Conservation (phyloP, 2,329 filamentous ascomycete genomes). For the Curvularia sp. region DNA sequence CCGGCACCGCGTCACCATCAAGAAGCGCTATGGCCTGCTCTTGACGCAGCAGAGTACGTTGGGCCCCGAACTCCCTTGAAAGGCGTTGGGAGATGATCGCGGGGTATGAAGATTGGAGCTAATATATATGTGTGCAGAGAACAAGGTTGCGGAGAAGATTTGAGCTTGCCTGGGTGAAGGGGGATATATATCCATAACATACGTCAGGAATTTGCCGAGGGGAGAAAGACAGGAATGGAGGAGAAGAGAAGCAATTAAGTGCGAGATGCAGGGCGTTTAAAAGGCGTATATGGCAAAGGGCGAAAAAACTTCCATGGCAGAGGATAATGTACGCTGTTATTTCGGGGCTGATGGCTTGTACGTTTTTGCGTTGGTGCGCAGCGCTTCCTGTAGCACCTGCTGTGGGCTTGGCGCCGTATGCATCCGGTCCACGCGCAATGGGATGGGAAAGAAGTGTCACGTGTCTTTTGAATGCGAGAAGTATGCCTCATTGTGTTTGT, state of each 20-base stretch:
- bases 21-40: conserved; percentile 89
- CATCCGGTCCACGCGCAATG: not conserved
- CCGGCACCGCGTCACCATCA: conserved; percentile 88
- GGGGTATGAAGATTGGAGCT: not conserved
- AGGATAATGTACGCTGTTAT: not conserved
- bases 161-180: not conserved
- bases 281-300: not conserved
- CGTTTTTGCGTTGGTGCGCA: not conserved
- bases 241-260: not conserved
- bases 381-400: not conserved
- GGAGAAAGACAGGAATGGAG: not conserved
- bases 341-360: not conserved
- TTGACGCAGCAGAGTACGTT: conserved; percentile 75
- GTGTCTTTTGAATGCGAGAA: not conserved
- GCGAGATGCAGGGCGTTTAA: not conserved
- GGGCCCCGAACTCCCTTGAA: too few relatives aligned
- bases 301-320: not conserved
- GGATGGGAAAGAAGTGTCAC: not conserved
- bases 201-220: not conserved
- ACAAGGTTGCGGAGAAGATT: conserved; percentile 36
- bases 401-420: not conserved
- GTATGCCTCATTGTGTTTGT: not conserved
- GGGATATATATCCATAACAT: not conserved
- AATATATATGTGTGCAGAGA: conserved; percentile 24
- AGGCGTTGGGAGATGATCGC: not conserved